These are phyloP conservation scores for Suaeda aralocaspica DNA, from an alignment of 148 eudicot species.

Conservation along the genomic window DNA sequence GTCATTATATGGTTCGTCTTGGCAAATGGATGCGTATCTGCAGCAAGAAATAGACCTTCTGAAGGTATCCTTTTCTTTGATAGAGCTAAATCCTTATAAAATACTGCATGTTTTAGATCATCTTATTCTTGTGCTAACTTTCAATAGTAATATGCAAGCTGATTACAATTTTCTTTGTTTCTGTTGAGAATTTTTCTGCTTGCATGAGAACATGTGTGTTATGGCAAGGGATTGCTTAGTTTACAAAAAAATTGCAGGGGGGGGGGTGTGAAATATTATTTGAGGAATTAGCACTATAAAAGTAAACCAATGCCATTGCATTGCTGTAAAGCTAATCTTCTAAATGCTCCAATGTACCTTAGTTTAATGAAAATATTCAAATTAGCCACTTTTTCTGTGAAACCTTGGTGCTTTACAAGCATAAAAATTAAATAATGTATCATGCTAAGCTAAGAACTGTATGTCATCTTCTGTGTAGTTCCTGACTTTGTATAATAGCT, in stretches of 20 bases:
- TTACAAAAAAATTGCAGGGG: background rate
- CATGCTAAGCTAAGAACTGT: conserved; percentile 11
- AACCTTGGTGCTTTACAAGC: background rate
- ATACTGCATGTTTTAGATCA: background rate
- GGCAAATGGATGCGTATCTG: conserved; percentile 24
- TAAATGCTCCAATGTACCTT: background rate
- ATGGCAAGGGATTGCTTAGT: background rate
- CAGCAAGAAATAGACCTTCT: conserved; percentile 99
- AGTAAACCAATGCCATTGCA: conserved; percentile 6
- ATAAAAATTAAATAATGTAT: background rate
- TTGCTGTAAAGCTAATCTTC: background rate
- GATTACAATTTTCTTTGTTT: background rate
- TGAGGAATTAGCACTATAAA: background rate
- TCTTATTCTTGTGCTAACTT: background rate
- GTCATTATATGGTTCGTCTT: conserved; percentile 20
- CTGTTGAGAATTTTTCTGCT: conserved; percentile 11
- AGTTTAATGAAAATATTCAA: background rate
- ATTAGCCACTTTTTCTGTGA: conserved; percentile 1
- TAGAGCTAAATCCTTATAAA: background rate
- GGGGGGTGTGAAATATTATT: background rate
- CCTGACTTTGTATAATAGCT: conserved; percentile 2
- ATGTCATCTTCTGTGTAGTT: background rate
- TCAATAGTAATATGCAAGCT: background rate
- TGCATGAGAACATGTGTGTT: background rate
- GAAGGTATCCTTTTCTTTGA: conserved; percentile 47